Base-by-base conservation (phyloP, 257 asterid species). In the Parsonsia alboflavescens region DNA sequence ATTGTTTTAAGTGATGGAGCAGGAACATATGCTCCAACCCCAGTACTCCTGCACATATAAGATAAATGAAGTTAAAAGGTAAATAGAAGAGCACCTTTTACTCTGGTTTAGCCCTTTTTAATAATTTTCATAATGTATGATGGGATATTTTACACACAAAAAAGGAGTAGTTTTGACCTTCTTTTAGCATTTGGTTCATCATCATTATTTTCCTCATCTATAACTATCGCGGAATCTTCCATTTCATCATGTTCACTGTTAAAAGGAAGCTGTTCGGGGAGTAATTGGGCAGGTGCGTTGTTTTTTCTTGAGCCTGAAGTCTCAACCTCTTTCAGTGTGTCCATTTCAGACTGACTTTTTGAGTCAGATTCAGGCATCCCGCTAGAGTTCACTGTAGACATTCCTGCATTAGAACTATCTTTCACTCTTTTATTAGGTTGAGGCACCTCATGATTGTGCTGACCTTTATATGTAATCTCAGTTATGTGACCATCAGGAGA, bases 391-490 rank as follows among this genome's bases (percentile, higher is more conserved):
- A n/a, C n/a, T n/a, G 49, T 53, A 5, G 22, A n/a, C 17, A 79
- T 62, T 79, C 77, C 73, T 67, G 82, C 88, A 61, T 59, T 64
- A 6, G 71, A 78, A 66, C 72, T 70, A 73, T 86, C 92, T 80
- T 84, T 91, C 7, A 82, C 84, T 22, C 88, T 86, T 79, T 81
- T 81, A 80, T 53, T 84, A 36, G 86, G 77, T 30, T 73, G 90
- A 76, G 96, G 97, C 3, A 84, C 86, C 19, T 84, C 93, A 39
- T 94, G 98, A 64, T 86, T 92, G 75, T 94, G 98, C 78, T 86
- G 86, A 64, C 97, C 97, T 80, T 87, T 94, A 78, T 94, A 94
- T 7, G 91, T 86, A 78, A 94, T 90, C 88, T 89, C 95, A 8
- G 91, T 88, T 45, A 92, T 75, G 56, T 81, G 92, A 36, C 98